A percentile compares a stretch with the other conserved stretches of the same genome.
Evolutionary conservation across 805 yeast species (phyloP).

Genomic region (Lachancea sp.): DNA sequence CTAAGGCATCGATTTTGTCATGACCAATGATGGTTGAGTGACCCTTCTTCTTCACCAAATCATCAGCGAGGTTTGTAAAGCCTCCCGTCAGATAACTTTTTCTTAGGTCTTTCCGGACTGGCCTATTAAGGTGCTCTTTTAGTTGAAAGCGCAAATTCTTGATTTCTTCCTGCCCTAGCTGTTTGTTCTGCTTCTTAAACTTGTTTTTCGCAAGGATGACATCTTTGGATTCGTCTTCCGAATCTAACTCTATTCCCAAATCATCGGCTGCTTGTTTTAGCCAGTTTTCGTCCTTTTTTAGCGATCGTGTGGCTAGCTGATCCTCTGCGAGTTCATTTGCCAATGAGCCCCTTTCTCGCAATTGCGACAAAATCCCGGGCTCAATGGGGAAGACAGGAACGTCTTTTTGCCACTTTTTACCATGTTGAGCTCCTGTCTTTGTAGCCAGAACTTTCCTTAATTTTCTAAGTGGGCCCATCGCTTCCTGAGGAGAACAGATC

Average conservation of each 20-base stretch:
- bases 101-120: conserved; percentile 58
- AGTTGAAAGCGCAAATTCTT: conserved; percentile 46
- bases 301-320: conserved; percentile 50
- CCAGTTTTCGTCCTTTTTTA: conserved; percentile 72
- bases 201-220: conserved; percentile 53
- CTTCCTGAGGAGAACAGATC: conserved; percentile 90
- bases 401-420: conserved; percentile 45
- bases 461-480: conserved; percentile 78
- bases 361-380: conserved; percentile 59
- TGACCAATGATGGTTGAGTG: conserved; percentile 68
- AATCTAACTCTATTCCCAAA: conserved; percentile 67
- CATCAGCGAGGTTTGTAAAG: conserved; percentile 66
- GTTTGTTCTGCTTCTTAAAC: conserved; percentile 46
- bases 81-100: conserved; percentile 79
- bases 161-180: conserved; percentile 45
- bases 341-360: conserved; percentile 59
- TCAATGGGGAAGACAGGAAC: conserved; percentile 72
- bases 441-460: conserved; percentile 52
- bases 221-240: conserved; percentile 54
- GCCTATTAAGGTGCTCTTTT: conserved; percentile 43
- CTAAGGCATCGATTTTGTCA: conserved; percentile 59
- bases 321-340: conserved; percentile 75
- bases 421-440: conserved; percentile 20
- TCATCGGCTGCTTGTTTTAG: conserved; percentile 88
- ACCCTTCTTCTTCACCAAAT: conserved; percentile 59